Evolutionary conservation across 2,329 filamentous ascomycete species (phyloP), one percentile per base, ranked within the genome.

Genomic region (Ophiostoma perfectum): DNA sequence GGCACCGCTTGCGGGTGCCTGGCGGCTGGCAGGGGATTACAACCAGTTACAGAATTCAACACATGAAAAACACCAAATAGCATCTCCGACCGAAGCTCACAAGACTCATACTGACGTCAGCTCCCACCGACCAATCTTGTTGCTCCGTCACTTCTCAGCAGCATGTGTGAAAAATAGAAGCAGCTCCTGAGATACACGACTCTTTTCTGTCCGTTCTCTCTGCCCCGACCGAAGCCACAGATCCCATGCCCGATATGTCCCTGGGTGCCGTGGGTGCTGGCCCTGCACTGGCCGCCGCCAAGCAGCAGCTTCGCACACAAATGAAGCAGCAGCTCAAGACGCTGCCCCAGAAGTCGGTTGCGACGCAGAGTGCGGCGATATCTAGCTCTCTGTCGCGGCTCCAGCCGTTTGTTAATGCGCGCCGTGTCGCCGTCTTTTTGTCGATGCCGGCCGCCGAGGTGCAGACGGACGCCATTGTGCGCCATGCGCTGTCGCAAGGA

Each of bases 401-500:
- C 74, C 83, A 86, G 66, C 90, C 92, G 67, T 99, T 96, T 77
- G 81, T 86, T 71, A 82, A 88, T 67, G 93, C 95, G 58, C 84
- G 82, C 70, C 84, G 87, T 67, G 86, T 99, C 74, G 93, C 91
- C 73, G 84, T 99, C 68, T 99, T 96, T 77, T 83, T 99, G 16
- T 95, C 94, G 11, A 99, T 99, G 95, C 93, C 93, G 0, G 81
- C 82, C 9, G 90, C 89, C 38, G 95, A 99, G 80, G 85, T 97
- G 39, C 91, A 93, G 73, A 99, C 95, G 1, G 87, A 89, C 66
- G 81, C 83, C 65, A 92, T 98, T 67, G 92, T 98, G 8, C 86
- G 86, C 41, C 87, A 97, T 80, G 93, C 94, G 12, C 82, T 99
- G 39, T 79, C 80, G 6, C 78, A 82, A 3, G 92, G 91, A 52